phyloP scores from a whole-genome alignment of 2,329 filamentous ascomycete species.

The Talaromyces pinophilus region DNA sequence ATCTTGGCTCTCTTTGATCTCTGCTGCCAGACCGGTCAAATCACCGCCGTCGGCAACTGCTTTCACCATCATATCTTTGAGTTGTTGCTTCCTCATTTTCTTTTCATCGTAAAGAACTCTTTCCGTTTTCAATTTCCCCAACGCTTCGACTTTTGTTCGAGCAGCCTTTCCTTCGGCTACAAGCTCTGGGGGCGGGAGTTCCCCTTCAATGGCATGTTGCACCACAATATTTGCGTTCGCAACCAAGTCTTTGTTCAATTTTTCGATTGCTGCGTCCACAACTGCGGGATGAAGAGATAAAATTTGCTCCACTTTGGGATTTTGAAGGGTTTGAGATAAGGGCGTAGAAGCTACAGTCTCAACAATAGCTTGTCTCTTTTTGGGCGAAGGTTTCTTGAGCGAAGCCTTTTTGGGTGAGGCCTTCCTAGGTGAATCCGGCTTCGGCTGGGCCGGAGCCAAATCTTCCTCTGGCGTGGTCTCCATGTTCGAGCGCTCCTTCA shows the following conservation, averaged over 20 bases:
- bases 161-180: slow-evolving; percentile 40
- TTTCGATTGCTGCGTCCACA: slow-evolving; percentile 33
- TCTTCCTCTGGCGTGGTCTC: neutral
- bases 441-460: neutral
- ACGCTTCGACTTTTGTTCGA: slow-evolving; percentile 40
- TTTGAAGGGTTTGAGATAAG: slow-evolving; percentile 25
- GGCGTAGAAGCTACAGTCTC: slow-evolving; percentile 20
- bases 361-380: slow-evolving; percentile 8
- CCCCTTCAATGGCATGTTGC: slow-evolving; percentile 40
- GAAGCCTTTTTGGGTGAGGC: neutral
- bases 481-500: neutral
- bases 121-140: slow-evolving; percentile 37
- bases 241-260: slow-evolving; percentile 35
- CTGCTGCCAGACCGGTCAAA: slow-evolving; percentile 34
- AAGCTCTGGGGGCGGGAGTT: slow-evolving; percentile 35
- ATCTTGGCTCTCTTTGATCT: slow-evolving; percentile 38
- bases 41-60: slow-evolving; percentile 39
- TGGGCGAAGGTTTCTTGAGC: neutral
- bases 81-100: slow-evolving; percentile 34
- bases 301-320: slow-evolving; percentile 35
- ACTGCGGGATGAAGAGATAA: slow-evolving; percentile 32
- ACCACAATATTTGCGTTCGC: slow-evolving; percentile 43
- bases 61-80: slow-evolving; percentile 41
- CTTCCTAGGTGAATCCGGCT: neutral
- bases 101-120: slow-evolving; percentile 32